phyloP scores from a whole-genome alignment of 2,329 filamentous ascomycete species.

The Aspergillus sp. region DNA sequence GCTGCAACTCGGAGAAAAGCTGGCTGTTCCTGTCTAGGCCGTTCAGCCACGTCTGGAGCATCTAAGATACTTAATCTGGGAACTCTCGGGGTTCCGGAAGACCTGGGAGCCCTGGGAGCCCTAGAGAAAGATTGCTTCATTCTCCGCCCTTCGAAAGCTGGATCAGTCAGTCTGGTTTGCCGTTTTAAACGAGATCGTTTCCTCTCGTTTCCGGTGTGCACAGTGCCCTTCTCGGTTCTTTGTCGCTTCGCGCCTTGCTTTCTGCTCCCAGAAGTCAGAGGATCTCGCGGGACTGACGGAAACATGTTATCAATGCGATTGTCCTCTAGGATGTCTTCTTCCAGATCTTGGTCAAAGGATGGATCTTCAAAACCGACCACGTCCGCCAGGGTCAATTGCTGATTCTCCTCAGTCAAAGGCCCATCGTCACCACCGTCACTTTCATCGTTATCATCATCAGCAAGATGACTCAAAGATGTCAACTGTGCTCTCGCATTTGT shows the following conservation, averaged over 20 bases:
- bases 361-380: constrained; percentile 16
- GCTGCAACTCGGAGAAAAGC: constrained; percentile 52
- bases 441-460: constrained; percentile 27
- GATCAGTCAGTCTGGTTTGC: constrained; percentile 33
- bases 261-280: constrained; percentile 7
- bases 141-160: constrained; percentile 16
- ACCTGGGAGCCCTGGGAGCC: constrained; percentile 10
- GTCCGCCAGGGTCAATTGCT: constrained; percentile 9
- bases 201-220: constrained; percentile 3
- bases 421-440: constrained; percentile 8
- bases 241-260: constrained; percentile 16
- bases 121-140: constrained; percentile 15
- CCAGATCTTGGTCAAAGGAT: constrained; percentile 15
- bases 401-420: constrained; percentile 4
- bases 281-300: constrained; percentile 22
- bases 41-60: constrained; percentile 30
- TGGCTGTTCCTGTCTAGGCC: constrained; percentile 33
- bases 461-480: constrained; percentile 14
- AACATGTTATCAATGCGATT: constrained; percentile 39
- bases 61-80: constrained; percentile 46
- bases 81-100: constrained; percentile 13
- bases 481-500: constrained; percentile 9
- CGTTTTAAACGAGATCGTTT: constrained; percentile 22
- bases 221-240: constrained; percentile 1
- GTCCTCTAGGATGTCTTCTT: constrained; percentile 34